Evolutionary conservation across 768 basidiomycete genomes (phyloP).

Genomic region (Exsudoporus frostii): DNA sequence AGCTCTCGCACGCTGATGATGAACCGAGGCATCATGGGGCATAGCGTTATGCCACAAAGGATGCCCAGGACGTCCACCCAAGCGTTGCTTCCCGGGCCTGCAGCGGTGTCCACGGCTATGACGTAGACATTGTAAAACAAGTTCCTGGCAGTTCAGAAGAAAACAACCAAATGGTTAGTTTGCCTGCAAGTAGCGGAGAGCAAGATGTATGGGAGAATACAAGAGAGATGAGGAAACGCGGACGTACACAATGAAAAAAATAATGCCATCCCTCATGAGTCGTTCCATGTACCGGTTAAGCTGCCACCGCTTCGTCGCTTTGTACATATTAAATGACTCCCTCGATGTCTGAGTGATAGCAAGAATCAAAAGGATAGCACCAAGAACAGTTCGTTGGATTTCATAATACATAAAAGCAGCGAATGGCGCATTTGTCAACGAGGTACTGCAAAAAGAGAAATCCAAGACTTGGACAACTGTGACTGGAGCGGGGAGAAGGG

Average conservation of each 20-base stretch:
- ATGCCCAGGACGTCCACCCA: too few relatives aligned
- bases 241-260: slow-evolving; percentile 8
- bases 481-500: background rate
- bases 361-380: background rate
- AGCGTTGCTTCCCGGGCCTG: too few relatives aligned
- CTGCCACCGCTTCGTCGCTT: too few relatives aligned
- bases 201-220: too few relatives aligned
- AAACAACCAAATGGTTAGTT: background rate
- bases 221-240: background rate
- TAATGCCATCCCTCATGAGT: too few relatives aligned
- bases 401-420: background rate
- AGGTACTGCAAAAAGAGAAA: background rate
- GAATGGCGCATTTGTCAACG: background rate
- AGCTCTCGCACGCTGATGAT: too few relatives aligned
- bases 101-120: too few relatives aligned
- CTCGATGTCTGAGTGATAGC: background rate
- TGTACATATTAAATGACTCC: too few relatives aligned
- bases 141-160: background rate
- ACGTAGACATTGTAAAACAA: background rate
- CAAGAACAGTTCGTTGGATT: background rate
- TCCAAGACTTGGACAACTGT: background rate
- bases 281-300: too few relatives aligned
- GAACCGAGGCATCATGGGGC: too few relatives aligned
- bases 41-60: too few relatives aligned
- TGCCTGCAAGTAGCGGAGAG: background rate